A percentile compares a stretch with the other conserved stretches of the same genome.
Conservation (phyloP, 768 basidiomycete genomes). For the Fomitopsis serialis region DNA sequence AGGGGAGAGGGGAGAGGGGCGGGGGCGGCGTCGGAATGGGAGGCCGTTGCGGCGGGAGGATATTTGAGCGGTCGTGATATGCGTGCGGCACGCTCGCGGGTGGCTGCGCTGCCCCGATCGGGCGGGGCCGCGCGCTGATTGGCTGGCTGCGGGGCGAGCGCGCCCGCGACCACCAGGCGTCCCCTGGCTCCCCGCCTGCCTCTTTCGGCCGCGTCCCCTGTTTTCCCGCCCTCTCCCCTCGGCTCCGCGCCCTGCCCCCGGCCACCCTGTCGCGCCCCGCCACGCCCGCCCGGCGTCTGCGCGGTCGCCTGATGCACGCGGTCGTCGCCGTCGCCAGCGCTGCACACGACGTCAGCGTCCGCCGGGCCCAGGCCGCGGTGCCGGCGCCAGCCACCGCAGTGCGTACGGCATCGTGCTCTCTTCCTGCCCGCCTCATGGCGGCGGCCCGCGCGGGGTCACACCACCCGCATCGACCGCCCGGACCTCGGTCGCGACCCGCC, state of each 20-base stretch:
- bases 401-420: neutral
- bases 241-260: neutral
- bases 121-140: constrained; percentile 6
- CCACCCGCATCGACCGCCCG: neutral
- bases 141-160: neutral
- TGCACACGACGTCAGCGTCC: neutral
- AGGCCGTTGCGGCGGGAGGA: constrained; percentile 6
- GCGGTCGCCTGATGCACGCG: neutral
- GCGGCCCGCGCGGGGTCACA: too few species aligned
- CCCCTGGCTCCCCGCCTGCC: constrained; percentile 6
- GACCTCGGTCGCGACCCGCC: neutral
- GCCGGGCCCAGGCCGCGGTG: neutral
- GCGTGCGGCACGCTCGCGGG: constrained; percentile 13
- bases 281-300: neutral
- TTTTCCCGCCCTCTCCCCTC: constrained; percentile 2
- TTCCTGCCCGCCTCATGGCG: neutral
- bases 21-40: constrained; percentile 6
- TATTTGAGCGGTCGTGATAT: constrained; percentile 12
- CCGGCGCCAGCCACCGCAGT: neutral
- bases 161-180: constrained; percentile 7
- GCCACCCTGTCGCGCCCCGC: neutral
- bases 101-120: constrained; percentile 4
- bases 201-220: constrained; percentile 2
- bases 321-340: neutral
- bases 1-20: constrained; percentile 7